phyloP scores from a whole-genome alignment of 1,284 basidiomycete genomes.

The Phenoliferia sp. region DNA sequence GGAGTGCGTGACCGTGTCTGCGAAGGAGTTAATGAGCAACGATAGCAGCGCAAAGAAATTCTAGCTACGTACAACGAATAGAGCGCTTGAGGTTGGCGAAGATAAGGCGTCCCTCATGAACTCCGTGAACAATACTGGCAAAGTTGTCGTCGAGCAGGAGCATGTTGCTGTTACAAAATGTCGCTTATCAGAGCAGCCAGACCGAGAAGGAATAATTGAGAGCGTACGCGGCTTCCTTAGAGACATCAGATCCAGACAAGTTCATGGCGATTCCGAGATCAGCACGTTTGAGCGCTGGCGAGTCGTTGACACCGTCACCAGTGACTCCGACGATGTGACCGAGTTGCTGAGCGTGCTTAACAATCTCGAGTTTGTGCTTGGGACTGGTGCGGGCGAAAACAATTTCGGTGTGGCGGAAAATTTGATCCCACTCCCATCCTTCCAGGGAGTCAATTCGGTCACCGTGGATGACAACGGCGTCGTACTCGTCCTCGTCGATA shows the following conservation, averaged over 20 bases:
- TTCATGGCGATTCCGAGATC: conserved; percentile 68
- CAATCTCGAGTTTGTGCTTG: conserved; percentile 51
- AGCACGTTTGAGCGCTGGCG: conserved; percentile 54
- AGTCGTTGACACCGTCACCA: conserved; percentile 56
- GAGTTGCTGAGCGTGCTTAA: conserved; percentile 52
- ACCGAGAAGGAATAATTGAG: conserved; percentile 46
- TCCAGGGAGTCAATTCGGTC: conserved; percentile 58
- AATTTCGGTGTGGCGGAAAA: conserved; percentile 51
- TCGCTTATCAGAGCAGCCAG: conserved; percentile 44
- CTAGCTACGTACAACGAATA: conserved; percentile 52
- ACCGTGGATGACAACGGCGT: conserved; percentile 46
- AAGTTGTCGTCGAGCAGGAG: conserved; percentile 70
- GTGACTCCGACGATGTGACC: background rate
- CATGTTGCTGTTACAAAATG: conserved; percentile 61
- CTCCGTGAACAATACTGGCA: conserved; percentile 61
- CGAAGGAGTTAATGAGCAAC: no score
- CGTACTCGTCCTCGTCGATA: background rate
- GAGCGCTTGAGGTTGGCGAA: conserved; percentile 54
- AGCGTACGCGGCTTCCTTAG: conserved; percentile 48
- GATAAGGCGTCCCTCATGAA: conserved; percentile 58
- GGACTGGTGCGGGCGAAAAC: conserved; percentile 56
- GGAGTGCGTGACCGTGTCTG: conserved; percentile 58
- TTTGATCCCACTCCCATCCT: conserved; percentile 56
- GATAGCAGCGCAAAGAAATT: no score
- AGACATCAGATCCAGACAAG: conserved; percentile 61